Percentiles rank a stretch among this genome's conserved stretches.
These are phyloP conservation scores for Xylariaceae sp. DNA, from an alignment of 2,329 filamentous ascomycete genomes.

Conservation along the genomic window DNA sequence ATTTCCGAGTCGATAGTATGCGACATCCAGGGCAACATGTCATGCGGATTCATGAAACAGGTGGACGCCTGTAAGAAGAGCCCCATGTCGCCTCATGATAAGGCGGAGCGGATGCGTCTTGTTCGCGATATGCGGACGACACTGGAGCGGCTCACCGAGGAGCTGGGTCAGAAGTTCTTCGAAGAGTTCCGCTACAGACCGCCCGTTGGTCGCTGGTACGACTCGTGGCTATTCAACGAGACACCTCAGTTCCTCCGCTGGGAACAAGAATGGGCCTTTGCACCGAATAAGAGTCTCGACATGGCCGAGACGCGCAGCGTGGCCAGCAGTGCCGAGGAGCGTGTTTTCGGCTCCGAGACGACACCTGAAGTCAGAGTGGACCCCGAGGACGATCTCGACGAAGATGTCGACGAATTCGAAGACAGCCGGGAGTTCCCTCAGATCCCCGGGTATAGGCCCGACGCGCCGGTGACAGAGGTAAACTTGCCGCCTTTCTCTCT, in stretches of 20 bases:
- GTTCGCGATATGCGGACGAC: conserved; percentile 17
- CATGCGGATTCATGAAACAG: conserved; percentile 16
- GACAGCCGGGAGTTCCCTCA: conserved; percentile 8
- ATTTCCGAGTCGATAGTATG: conserved; percentile 17
- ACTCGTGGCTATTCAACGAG: conserved; percentile 17
- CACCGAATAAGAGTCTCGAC: conserved; percentile 8
- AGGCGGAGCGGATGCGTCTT: conserved; percentile 19
- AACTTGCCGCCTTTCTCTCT: conserved; percentile 2
- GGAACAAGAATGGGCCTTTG: conserved; percentile 17
- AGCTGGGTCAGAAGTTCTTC: conserved; percentile 18
- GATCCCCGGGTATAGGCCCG: conserved; percentile 11
- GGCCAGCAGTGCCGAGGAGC: conserved; percentile 11
- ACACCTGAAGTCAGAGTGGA: conserved; percentile 13
- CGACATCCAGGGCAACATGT: conserved; percentile 17
- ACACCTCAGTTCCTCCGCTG: conserved; percentile 15
- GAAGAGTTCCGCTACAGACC: conserved; percentile 17
- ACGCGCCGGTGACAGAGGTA: conserved; percentile 18
- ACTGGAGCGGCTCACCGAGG: conserved; percentile 18
- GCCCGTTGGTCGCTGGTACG: conserved; percentile 19
- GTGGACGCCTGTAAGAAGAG: conserved; percentile 18
- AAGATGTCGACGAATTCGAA: conserved; percentile 11
- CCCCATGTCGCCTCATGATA: conserved; percentile 16
- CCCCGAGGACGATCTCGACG: background rate
- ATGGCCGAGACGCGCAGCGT: conserved; percentile 7
- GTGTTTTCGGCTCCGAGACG: conserved; percentile 14